phyloP scores from a whole-genome alignment of 1,284 basidiomycete species.

The Ustilago bromivora region DNA sequence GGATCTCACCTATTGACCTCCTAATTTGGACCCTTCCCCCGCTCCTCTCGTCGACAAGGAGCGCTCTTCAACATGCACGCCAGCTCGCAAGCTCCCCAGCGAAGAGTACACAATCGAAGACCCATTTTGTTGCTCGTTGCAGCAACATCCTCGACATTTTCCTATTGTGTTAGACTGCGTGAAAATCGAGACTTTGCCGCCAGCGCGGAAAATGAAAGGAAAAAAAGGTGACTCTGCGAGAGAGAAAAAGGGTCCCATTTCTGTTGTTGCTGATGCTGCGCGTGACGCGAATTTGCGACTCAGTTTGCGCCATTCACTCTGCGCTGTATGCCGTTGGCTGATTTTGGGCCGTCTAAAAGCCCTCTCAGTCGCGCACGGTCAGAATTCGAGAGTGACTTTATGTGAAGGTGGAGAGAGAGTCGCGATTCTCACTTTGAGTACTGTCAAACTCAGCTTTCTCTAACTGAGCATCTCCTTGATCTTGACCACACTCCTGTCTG shows the following conservation, averaged over 20 bases:
- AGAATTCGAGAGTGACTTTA: background rate
- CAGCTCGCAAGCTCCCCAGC: background rate
- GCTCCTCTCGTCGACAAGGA: background rate
- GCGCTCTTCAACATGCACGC: background rate
- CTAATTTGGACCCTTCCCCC: background rate
- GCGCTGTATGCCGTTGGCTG: background rate
- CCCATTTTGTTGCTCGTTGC: background rate
- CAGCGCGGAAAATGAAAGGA: background rate
- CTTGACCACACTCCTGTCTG: slow-evolving; percentile 3
- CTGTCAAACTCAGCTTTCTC: slow-evolving; percentile 4
- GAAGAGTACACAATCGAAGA: background rate
- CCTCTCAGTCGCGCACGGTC: slow-evolving; percentile 4
- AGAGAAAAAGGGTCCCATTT: background rate
- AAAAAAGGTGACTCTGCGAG: background rate
- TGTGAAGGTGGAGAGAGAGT: slow-evolving; percentile 5
- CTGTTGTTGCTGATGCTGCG: background rate
- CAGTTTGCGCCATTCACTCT: background rate
- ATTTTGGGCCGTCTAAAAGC: background rate
- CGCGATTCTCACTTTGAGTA: background rate
- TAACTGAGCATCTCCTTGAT: background rate
- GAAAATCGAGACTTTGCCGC: background rate
- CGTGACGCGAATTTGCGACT: background rate
- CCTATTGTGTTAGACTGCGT: background rate
- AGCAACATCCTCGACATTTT: background rate
- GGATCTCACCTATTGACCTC: slow-evolving; percentile 28